Percentiles rank a stretch among this genome's conserved stretches.
These are phyloP conservation scores for Fusarium sp. DNA, from an alignment of 2,329 filamentous ascomycete species.

Conservation along the genomic window DNA sequence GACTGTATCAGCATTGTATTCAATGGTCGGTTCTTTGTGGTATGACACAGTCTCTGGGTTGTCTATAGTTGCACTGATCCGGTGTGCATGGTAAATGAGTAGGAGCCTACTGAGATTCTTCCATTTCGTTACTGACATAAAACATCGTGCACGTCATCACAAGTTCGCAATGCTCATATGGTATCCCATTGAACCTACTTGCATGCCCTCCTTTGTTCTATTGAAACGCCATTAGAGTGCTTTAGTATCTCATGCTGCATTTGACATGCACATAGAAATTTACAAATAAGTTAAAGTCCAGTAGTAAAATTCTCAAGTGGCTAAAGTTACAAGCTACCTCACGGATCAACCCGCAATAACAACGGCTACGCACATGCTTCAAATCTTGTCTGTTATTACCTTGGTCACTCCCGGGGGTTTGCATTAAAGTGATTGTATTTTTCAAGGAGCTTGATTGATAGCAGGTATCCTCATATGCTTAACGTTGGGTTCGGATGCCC, in stretches of 20 bases:
- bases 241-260: too few relatives aligned
- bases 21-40: too few relatives aligned
- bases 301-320: fast-evolving
- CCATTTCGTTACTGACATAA: too few relatives aligned
- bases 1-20: neutral
- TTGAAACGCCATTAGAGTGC: neutral
- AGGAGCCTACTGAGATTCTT: too few relatives aligned
- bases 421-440: too few relatives aligned
- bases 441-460: too few relatives aligned
- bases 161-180: neutral
- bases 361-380: fast-evolving
- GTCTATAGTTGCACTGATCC: neutral
- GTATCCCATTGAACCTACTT: neutral
- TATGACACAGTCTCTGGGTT: neutral
- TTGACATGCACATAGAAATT: fast-evolving
- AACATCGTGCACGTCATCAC: too few relatives aligned
- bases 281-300: fast-evolving
- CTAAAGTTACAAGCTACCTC: fast-evolving
- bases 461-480: too few relatives aligned
- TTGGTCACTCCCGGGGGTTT: too few relatives aligned
- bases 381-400: fast-evolving
- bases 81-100: neutral
- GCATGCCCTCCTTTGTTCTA: neutral
- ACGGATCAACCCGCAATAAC: neutral
- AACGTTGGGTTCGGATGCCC: too few relatives aligned